Base-by-base conservation (phyloP, 1,139 yeast species). In the Lodderomyces parapsilosis region DNA sequence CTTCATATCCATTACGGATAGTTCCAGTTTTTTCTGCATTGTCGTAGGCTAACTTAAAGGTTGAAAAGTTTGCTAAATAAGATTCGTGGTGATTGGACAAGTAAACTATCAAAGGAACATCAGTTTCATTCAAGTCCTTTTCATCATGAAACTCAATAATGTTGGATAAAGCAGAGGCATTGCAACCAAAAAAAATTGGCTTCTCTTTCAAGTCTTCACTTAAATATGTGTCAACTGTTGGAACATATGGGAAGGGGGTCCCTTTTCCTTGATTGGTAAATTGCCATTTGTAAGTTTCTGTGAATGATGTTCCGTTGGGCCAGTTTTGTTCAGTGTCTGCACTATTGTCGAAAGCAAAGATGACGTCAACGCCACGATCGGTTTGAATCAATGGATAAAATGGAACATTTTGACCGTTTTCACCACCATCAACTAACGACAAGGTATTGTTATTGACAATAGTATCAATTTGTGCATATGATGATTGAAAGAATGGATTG, bases 301-400 rank as follows among this genome's bases (percentile, higher is more conserved):
- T 77, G 40, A 88, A 59, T 0, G 96, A 80, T 1, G 85, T 65
- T 41, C 96, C 96, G 56, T 84, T 78, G 36, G 96, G 96, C 89
- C 93, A 86, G 48, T 61, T 65, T 33, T 68, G 62, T 13, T 67
- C 65, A 0, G 91, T 82, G 55, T 90, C 96, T 37, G 88, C 93
- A n/a, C 90, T 81, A 63, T 84, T 86, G 59, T 90, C 98, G 58
- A 80, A 83, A 0, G 95, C 95, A 61, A 90, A 78, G 28, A 90
- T 75, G 9, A 86, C 79, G 59, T 90, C 97, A 18, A 89, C 71
- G 8, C 71, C 68, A 57, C 97, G 78, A 38, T 74, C 76, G 7
- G 80, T 76, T 61, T 84, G 93, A 40, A 89, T 62, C 53, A 89
- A 70, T 17, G 97, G 96, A 47, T 77, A 71, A 38, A 88, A 66